Conservation (phyloP, 345 rosid species). For the Gossypium bickii region DNA sequence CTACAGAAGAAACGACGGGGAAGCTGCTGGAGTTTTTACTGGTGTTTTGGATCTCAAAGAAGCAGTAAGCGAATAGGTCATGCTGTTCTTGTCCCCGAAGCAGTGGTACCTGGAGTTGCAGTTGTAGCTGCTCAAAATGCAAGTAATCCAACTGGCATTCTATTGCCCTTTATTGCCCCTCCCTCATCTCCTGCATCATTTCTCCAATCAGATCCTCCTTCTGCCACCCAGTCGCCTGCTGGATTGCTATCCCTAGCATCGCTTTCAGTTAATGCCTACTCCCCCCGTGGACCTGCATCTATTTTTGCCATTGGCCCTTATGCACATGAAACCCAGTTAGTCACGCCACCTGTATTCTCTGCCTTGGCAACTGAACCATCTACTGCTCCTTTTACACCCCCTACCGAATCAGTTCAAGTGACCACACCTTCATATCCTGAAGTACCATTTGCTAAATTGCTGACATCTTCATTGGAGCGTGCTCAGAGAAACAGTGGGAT, state of each 20-base stretch:
- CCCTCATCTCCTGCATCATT: conserved; percentile 93
- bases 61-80: conserved; percentile 74
- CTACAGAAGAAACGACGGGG: conserved; percentile 84
- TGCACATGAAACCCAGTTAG: conserved; percentile 90
- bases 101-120: conserved; percentile 35
- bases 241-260: conserved; percentile 54
- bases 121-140: conserved; percentile 37
- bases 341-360: conserved; percentile 90
- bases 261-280: conserved; percentile 46
- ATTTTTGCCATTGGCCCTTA: conserved; percentile 81
- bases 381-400: conserved; percentile 87
- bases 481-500: conserved; percentile 57
- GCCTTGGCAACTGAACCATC: conserved; percentile 88
- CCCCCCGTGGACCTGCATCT: conserved; percentile 66
- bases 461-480: conserved; percentile 81
- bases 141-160: conserved; percentile 39
- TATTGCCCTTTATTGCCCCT: conserved; percentile 79
- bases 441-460: conserved; percentile 85
- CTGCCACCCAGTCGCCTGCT: conserved; percentile 67
- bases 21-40: conserved; percentile 67
- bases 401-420: conserved; percentile 69
- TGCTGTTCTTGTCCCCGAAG: conserved; percentile 78
- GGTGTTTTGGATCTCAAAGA: conserved; percentile 76
- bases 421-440: conserved; percentile 94
- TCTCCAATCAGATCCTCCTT: conserved; percentile 79